phyloP scores from a whole-genome alignment of 148 eudicot genomes.

The Nepenthes gracilis region DNA sequence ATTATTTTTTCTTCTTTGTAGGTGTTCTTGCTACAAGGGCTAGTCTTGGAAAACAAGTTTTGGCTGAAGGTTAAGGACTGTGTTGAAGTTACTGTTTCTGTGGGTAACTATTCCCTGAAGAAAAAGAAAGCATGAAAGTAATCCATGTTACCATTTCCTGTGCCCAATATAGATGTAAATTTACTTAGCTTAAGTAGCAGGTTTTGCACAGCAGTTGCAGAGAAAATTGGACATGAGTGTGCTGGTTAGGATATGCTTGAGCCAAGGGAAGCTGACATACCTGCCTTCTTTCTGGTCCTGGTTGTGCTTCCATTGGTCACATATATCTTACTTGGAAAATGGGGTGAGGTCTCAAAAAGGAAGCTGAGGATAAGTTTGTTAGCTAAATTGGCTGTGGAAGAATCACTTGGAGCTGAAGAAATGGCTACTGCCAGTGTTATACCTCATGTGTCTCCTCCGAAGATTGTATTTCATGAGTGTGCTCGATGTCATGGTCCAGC shows the following conservation, averaged over 20 bases:
- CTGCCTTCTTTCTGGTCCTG: conserved; percentile 63
- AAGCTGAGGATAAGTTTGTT: conserved; percentile 53
- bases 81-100: no score
- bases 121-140: no score
- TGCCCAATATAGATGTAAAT: background rate
- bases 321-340: conserved; percentile 80
- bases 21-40: no score
- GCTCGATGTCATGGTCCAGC: conserved; percentile 71
- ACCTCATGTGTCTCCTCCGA: conserved; percentile 40
- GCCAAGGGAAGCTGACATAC: conserved; percentile 87
- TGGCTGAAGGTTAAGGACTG: no score
- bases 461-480: conserved; percentile 45
- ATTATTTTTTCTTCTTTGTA: no score
- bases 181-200: background rate
- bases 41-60: no score
- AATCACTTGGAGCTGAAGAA: conserved; percentile 42
- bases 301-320: conserved; percentile 73
- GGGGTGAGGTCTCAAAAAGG: conserved; percentile 64
- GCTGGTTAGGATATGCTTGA: conserved; percentile 85
- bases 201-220: background rate
- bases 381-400: conserved; percentile 46
- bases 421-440: conserved; percentile 46
- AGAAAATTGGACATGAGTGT: conserved; percentile 64
- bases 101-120: no score
- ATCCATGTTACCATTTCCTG: background rate